Evolutionary conservation across 176 grass and related monocot genomes (phyloP).

Genomic region (Aegilops umbellulata): DNA sequence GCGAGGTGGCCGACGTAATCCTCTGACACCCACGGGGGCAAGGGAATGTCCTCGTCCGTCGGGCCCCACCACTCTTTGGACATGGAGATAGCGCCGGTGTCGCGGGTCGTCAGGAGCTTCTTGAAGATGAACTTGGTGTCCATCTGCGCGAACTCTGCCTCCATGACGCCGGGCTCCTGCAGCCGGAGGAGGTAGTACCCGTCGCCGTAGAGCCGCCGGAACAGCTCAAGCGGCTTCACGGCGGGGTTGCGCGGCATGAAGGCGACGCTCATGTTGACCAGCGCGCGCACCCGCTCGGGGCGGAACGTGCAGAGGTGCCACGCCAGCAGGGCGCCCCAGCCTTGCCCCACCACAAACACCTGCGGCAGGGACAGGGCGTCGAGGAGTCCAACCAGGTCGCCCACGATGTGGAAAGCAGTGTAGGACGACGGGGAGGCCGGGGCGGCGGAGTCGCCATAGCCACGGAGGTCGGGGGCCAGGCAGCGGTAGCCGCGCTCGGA

Average conservation of each 20-base stretch:
- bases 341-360: conserved; percentile 53
- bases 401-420: conserved; percentile 43
- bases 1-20: conserved; percentile 48
- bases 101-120: conserved; percentile 35
- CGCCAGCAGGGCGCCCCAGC: conserved; percentile 45
- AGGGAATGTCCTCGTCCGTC: conserved; percentile 15
- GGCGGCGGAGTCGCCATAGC: conserved; percentile 34
- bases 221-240: conserved; percentile 21
- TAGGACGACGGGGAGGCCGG: conserved; percentile 25
- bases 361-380: conserved; percentile 28
- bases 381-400: conserved; percentile 39
- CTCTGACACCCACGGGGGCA: conserved; percentile 50
- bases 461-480: conserved; percentile 42
- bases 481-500: conserved; percentile 32
- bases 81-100: conserved; percentile 18
- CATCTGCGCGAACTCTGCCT: conserved; percentile 50
- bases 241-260: conserved; percentile 43
- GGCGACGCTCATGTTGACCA: conserved; percentile 46
- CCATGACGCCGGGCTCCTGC: conserved; percentile 47
- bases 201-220: conserved; percentile 38
- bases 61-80: conserved; percentile 34
- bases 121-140: conserved; percentile 35
- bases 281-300: conserved; percentile 37
- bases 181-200: conserved; percentile 45
- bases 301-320: conserved; percentile 44